Evolutionary conservation across 106 monocot genomes (phyloP), one percentile per base, ranked within the genome.

Genomic region (Narthecium ossifragum): DNA sequence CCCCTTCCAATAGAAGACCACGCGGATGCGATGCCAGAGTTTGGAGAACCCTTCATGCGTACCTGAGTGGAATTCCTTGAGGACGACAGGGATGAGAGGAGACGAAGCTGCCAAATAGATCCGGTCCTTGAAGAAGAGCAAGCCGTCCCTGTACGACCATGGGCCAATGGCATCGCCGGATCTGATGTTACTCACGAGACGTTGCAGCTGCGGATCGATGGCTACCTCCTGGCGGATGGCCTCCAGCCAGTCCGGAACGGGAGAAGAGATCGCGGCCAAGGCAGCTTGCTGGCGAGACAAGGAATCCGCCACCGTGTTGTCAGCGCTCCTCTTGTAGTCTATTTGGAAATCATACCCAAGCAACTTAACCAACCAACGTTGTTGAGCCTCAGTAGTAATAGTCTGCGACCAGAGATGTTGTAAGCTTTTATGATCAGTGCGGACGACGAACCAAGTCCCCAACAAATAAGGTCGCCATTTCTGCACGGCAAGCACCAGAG

Each of bases 301-400:
- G 3, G 43, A 24, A 28, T 60, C 45, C 6, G 41, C 28, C 0
- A 28, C 60, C 17, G 15, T 45, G 46, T 60, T 60, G 2, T 60
- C 45, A 6, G 5, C 29, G 2, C 60, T 26, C 3, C 0, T 8
- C 15, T 32, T 31, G 15, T 60, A 60, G 2, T 13, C 45, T 26
- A 60, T 59, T 7, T 20, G 2, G 33, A 49, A 63, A 34, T 63
- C 63, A 63, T 21, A 50, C 1, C 63, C 49, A 49, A 63, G 31
- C 32, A 63, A 25, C n/a, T 63, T 63, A 34, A 24, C 8, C 39
- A 62, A 14, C 62, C 62, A 62, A 8, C 29, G 46, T 28, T 62
- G 46, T 22, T 51, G 63, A 21, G 30, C 50, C n/a, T 49, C 23
- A 50, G 63, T 63, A 23, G 33, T 1, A 17, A 63, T 34, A 8